phyloP scores from a whole-genome alignment of 176 grass and related monocot genomes.

The Oryza officinalis region DNA sequence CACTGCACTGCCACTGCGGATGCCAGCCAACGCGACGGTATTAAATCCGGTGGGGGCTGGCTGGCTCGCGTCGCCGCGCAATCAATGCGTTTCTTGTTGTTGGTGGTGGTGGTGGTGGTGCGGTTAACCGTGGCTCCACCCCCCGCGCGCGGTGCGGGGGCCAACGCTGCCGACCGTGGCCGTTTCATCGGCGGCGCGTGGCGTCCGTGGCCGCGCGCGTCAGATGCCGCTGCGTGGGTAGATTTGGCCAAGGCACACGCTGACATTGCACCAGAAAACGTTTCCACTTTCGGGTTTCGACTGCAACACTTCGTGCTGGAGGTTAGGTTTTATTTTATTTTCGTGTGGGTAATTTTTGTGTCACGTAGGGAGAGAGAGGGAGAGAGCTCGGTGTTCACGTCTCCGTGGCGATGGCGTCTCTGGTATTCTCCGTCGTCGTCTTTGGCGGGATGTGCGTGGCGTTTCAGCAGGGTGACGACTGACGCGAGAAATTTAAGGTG shows the following conservation, averaged over 20 bases:
- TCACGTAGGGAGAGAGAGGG: neutral
- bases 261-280: neutral
- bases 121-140: constrained; percentile 11
- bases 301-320: too few relatives aligned
- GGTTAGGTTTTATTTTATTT: too few relatives aligned
- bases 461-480: neutral
- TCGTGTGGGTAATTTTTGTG: too few relatives aligned
- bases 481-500: neutral
- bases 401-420: neutral
- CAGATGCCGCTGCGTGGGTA: neutral
- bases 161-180: neutral
- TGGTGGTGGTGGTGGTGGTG: constrained; percentile 14
- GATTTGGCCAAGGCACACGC: neutral
- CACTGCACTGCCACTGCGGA: neutral
- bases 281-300: too few relatives aligned
- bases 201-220: neutral
- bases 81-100: constrained; percentile 13
- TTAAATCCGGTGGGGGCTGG: constrained; percentile 25
- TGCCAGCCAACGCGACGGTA: neutral
- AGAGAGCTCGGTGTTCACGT: neutral
- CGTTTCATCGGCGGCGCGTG: neutral
- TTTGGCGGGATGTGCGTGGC: too few relatives aligned
- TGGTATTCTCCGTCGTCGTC: too few relatives aligned
- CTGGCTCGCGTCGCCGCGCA: neutral
- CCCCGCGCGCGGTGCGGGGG: neutral